These are phyloP conservation scores for Crepidotus variabilis DNA, from an alignment of 768 basidiomycete genomes.

Conservation along the genomic window DNA sequence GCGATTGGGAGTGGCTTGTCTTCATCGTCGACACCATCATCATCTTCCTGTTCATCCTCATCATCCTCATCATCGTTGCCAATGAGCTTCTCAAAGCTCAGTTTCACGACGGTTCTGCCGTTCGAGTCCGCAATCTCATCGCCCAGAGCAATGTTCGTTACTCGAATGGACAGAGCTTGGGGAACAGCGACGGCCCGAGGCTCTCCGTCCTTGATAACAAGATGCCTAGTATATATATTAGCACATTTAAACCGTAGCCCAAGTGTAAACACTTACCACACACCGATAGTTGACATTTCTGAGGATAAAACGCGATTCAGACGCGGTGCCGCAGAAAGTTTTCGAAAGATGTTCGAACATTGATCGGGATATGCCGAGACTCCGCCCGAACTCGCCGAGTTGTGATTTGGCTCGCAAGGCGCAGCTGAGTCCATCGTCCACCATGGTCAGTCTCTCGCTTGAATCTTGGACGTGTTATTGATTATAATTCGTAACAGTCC, in stretches of 20 bases:
- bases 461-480: background rate
- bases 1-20: constrained; percentile 23
- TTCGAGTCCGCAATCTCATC: constrained; percentile 61
- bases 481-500: constrained; percentile 49
- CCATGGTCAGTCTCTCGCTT: constrained; percentile 44
- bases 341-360: constrained; percentile 15
- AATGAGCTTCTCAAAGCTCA: constrained; percentile 43
- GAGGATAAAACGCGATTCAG: constrained; percentile 6
- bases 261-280: constrained; percentile 53
- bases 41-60: constrained; percentile 38
- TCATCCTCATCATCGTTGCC: constrained; percentile 41
- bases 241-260: constrained; percentile 6
- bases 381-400: constrained; percentile 33
- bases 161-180: constrained; percentile 52
- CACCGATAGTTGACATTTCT: constrained; percentile 56
- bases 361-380: constrained; percentile 21
- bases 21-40: constrained; percentile 30
- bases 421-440: background rate
- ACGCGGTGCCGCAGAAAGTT: constrained; percentile 10
- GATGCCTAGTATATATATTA: constrained; percentile 46
- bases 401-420: background rate
- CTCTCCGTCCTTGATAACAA: constrained; percentile 54
- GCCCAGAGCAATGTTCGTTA: constrained; percentile 82
- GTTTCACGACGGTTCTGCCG: constrained; percentile 64
- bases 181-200: constrained; percentile 54